Base-by-base conservation (phyloP, 2,329 filamentous ascomycete genomes). In the Diaporthe citri region DNA sequence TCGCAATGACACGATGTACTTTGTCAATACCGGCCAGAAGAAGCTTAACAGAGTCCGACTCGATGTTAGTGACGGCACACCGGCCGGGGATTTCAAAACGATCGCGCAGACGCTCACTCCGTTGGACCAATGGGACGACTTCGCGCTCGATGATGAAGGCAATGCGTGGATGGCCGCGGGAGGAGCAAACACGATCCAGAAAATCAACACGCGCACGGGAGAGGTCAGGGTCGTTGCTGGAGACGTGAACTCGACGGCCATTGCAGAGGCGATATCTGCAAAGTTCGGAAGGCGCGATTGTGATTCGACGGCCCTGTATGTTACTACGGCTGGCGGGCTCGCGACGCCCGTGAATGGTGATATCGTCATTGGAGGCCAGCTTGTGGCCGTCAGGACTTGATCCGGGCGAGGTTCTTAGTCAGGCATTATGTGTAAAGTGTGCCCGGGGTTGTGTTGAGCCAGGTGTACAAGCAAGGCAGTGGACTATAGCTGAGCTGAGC, bases 11-110 rank as follows among this genome's bases (percentile, higher is more conserved):
- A 73, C 72, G 36, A 78, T 81, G 4, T 82, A 81, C 76, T 82
- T 77, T 70, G 77, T 79, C 41, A 82, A 82, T 39, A 75, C 78
- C 17, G 78, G 76, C 20, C 66, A 77, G 4, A 78, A 77, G 1
- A 77, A 71, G 22, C 74, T 81, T 2, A 77, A 77, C 57, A 76
- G 69, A 12, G 75, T 81, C 41, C 57, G 52, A 5, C 78, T 81
- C 52, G 41, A 75, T 60, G 15, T n/a, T 0, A n/a, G 25, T 43
- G 41, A 74, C 9, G 79, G 79, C 8, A 70, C 51, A 12, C 72
- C 78, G 3, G 62, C 72, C 7, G 77, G 75, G 15, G 77, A 75
- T 3, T 56, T 75, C 15, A 73, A 78, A 13, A 72, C 75, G 22
- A 62, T 77, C 25, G 76, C 76, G 25, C 57, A 64, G 13, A 76